Evolutionary conservation across 306 rosid species (phyloP).

Genomic region (Vigna unguiculata): DNA sequence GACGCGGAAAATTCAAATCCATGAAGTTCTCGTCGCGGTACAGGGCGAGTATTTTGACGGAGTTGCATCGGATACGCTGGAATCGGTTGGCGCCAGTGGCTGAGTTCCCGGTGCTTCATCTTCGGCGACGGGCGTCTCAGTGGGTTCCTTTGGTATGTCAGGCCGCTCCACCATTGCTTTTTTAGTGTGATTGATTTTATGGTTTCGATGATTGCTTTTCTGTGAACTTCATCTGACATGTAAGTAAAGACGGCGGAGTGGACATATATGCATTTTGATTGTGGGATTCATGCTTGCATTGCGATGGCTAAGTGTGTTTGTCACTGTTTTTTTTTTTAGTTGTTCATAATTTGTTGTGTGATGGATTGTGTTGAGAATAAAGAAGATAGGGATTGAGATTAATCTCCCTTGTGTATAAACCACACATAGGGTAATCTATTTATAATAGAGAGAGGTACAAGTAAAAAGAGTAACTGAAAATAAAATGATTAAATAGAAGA

Average conservation of each 20-base stretch:
- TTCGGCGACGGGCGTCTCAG: conserved; percentile 76
- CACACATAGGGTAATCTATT: too few species aligned
- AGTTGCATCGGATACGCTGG: conserved; percentile 85
- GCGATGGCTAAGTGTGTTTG: conserved; percentile 28
- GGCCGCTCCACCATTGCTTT: background rate
- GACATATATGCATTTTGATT: conserved; percentile 14
- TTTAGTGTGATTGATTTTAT: conserved; percentile 25
- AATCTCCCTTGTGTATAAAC: too few species aligned
- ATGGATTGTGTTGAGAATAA: conserved; percentile 14
- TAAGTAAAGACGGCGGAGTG: background rate
- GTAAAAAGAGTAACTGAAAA: too few species aligned
- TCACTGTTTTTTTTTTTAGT: conserved; percentile 10
- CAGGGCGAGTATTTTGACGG: conserved; percentile 91
- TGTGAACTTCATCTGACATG: background rate
- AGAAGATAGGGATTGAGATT: too few species aligned
- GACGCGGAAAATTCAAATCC: conserved; percentile 87
- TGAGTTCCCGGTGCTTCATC: conserved; percentile 93
- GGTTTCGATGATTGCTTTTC: conserved; percentile 11
- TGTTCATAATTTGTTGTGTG: conserved; percentile 3
- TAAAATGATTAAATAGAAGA: too few species aligned
- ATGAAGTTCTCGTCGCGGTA: conserved; percentile 86
- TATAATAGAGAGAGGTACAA: too few species aligned
- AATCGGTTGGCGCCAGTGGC: conserved; percentile 71
- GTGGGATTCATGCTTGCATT: conserved; percentile 15
- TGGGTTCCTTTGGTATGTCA: conserved; percentile 90